Evolutionary conservation across 2,329 filamentous ascomycete species (phyloP).

Genomic region (Scedosporium minutisporum): DNA sequence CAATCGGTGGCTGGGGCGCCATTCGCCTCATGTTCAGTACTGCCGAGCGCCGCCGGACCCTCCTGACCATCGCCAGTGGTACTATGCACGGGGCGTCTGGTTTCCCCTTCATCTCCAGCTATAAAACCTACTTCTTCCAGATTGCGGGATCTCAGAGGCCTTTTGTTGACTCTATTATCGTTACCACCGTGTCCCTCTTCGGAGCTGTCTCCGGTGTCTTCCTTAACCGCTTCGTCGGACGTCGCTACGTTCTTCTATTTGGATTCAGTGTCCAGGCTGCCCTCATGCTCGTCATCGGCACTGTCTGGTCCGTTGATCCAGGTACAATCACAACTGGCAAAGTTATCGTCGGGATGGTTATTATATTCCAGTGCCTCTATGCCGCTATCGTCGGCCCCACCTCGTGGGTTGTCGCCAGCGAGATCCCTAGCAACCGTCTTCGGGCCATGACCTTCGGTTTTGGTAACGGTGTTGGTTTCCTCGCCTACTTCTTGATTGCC

Average conservation of each 20-base stretch:
- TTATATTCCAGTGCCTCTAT: slow-evolving; percentile 9
- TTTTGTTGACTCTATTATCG: slow-evolving; percentile 9
- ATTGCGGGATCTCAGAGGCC: slow-evolving; percentile 8
- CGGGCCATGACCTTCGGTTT: slow-evolving; percentile 8
- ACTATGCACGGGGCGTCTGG: slow-evolving; percentile 8
- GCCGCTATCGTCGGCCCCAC: slow-evolving; percentile 7
- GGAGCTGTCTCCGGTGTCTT: slow-evolving; percentile 8
- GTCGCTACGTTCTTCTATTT: slow-evolving; percentile 6
- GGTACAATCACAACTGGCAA: slow-evolving; percentile 8
- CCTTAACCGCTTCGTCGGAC: slow-evolving; percentile 8
- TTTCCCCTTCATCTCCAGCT: slow-evolving; percentile 9
- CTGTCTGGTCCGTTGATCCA: slow-evolving; percentile 5
- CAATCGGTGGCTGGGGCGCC: slow-evolving; percentile 5
- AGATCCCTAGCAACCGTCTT: slow-evolving; percentile 8
- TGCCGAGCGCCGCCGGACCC: slow-evolving; percentile 9
- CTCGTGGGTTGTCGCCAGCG: slow-evolving; percentile 7
- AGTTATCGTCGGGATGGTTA: slow-evolving; percentile 7
- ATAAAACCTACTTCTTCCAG: slow-evolving; percentile 10
- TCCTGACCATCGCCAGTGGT: slow-evolving; percentile 7
- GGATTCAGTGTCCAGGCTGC: slow-evolving; percentile 7
- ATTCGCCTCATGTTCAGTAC: slow-evolving; percentile 7
- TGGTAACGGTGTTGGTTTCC: slow-evolving; percentile 6
- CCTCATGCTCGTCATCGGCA: slow-evolving; percentile 8
- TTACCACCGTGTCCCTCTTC: slow-evolving; percentile 8
- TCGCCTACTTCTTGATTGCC: slow-evolving; percentile 8